Percentiles rank a stretch among this genome's conserved stretches.
phyloP scores from a whole-genome alignment of 2,329 filamentous ascomycete species.

The Cadophora gregata region DNA sequence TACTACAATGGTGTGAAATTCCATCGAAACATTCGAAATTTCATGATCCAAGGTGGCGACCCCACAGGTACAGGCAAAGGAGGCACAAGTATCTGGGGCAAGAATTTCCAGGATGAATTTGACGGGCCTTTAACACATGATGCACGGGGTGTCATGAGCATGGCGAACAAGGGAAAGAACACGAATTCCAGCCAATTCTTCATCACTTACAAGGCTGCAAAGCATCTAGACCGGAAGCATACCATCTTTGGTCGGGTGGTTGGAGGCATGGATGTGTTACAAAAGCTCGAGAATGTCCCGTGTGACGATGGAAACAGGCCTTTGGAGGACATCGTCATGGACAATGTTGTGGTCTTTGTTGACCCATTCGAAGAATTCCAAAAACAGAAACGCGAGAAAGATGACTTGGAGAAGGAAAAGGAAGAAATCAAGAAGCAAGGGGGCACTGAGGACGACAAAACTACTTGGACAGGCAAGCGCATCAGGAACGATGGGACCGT shows the following conservation, averaged over 20 bases:
- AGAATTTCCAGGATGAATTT: constrained; percentile 92
- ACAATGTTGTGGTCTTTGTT: constrained; percentile 83
- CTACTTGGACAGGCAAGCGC: constrained; percentile 96
- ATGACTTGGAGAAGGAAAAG: constrained; percentile 61
- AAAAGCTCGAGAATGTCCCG: constrained; percentile 77
- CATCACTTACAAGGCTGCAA: constrained; percentile 83
- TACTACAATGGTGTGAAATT: constrained; percentile 88
- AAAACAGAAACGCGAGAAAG: constrained; percentile 71
- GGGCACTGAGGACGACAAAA: constrained; percentile 83
- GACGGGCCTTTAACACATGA: constrained; percentile 89
- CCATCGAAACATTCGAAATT: constrained; percentile 92
- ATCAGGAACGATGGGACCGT: constrained; percentile 72
- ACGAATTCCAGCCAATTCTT: constrained; percentile 97
- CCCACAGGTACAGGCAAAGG: constrained; percentile 90
- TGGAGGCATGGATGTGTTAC: constrained; percentile 74
- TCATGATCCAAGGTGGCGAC: constrained; percentile 98
- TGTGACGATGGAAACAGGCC: constrained; percentile 80
- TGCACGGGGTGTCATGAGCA: constrained; percentile 78
- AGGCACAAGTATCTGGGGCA: constrained; percentile 91
- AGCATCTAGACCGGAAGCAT: constrained; percentile 92
- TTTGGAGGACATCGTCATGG: constrained; percentile 77
- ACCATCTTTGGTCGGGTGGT: constrained; percentile 94
- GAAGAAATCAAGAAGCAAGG: constrained; percentile 68
- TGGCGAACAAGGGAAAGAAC: constrained; percentile 99
- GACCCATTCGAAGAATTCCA: constrained; percentile 96